Evolutionary conservation across 2,329 filamentous ascomycete genomes (phyloP), one percentile per base, ranked within the genome.

Genomic region (Aureobasidium sp.): DNA sequence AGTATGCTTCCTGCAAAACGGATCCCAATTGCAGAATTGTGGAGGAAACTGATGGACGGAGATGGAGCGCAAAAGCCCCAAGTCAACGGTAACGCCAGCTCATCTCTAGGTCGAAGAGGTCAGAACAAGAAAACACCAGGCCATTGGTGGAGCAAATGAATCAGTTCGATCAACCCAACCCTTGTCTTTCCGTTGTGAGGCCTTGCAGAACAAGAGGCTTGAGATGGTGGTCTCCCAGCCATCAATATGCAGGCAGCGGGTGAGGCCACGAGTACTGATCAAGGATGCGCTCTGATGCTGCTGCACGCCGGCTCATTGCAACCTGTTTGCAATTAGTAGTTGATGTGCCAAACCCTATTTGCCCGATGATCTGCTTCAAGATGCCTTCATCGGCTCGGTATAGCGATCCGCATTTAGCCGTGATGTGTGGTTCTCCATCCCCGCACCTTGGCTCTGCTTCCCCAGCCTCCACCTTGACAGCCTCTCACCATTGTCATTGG

Each of bases 1-100:
- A 96, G 91, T 77, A 97, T 97, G 91, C 81, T 99, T 44, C 95
- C 95, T 0, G 88, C 90, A 8, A 84, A 84, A 60, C 81, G 95
- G 48, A 88, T 90, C 0, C 86, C 87, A 2, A 88, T 97, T 62
- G 80, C 84, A 68, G 91, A 97, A 71, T 87, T 97, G 73, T 99
- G 95, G 94, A 53, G 42, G n/a, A 36, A 52, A 48, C 27, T 63
- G 29, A 63, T 60, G 62, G 56, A 42, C 31, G 34, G 60, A 5
- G 34, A 62, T 42, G 41, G 27, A 29, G 49, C 31, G 34, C 48
- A 49, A 31, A 47, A 41, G 17, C n/a, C 45, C 29, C 48, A 62
- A 9, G 20, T 12, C 31, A 62, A 62, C 20, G 49, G 49, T 8
- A 55, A 41, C n/a, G 17, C 22, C 20, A 56, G 20, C 31, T 25